A percentile compares a stretch with the other conserved stretches of the same genome.
phyloP scores from a whole-genome alignment of 352 stramenopile genomes.

The Aphanomyces euteiches region DNA sequence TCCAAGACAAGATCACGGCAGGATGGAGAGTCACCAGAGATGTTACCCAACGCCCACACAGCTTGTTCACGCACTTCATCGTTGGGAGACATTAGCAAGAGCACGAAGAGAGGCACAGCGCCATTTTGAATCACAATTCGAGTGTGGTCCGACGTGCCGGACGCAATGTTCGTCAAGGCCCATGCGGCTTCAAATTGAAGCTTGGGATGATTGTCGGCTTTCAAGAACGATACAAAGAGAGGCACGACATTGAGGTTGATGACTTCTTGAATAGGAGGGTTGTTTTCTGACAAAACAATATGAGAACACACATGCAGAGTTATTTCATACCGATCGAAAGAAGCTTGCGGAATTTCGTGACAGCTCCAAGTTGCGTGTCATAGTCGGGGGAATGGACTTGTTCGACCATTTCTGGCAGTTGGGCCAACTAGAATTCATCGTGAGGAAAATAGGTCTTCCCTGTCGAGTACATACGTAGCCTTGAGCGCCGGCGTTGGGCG shows the following conservation, averaged over 20 bases:
- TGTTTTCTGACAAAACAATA: constrained; percentile 79
- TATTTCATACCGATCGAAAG: constrained; percentile 88
- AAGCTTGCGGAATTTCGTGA: constrained; percentile 96
- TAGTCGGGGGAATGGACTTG: constrained; percentile 93
- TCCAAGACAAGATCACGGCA: constrained; percentile 96
- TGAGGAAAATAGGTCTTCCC: background rate
- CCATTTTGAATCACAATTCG: constrained; percentile 96
- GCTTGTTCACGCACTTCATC: constrained; percentile 96
- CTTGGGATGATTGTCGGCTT: constrained; percentile 87
- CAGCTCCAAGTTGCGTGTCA: constrained; percentile 90
- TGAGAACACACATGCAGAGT: constrained; percentile 28
- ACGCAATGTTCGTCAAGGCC: constrained; percentile 99
- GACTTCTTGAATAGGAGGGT: constrained; percentile 98
- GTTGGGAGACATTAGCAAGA: constrained; percentile 93
- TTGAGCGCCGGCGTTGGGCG: background rate
- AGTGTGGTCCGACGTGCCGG: constrained; percentile 97
- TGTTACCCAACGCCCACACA: constrained; percentile 99
- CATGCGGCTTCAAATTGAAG: constrained; percentile 99
- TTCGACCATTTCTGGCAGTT: constrained; percentile 92
- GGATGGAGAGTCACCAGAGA: constrained; percentile 96
- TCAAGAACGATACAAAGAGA: constrained; percentile 96
- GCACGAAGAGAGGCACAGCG: constrained; percentile 96
- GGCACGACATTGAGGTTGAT: constrained; percentile 97
- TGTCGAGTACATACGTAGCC: constrained; percentile 15
- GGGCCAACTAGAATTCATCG: constrained; percentile 69